These are phyloP conservation scores for Globisporangium ultimum DNA, from an alignment of 352 stramenopile genomes.

Conservation along the genomic window DNA sequence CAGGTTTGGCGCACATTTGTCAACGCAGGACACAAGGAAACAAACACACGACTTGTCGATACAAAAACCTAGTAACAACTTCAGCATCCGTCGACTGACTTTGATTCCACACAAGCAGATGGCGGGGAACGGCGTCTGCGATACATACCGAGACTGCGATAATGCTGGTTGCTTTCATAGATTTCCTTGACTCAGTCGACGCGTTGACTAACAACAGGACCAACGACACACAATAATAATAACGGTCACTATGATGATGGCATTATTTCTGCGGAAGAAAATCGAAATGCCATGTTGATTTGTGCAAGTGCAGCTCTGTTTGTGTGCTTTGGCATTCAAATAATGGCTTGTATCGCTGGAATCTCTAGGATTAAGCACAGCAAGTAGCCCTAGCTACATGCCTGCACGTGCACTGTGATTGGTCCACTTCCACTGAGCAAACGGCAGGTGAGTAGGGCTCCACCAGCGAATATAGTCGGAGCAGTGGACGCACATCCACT, in stretches of 20 bases:
- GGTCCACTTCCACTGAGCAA: background rate
- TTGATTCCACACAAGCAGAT: slow-evolving; percentile 5
- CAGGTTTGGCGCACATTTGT: too few species aligned
- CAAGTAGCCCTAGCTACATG: too few species aligned
- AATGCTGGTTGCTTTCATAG: background rate
- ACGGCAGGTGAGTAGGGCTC: background rate
- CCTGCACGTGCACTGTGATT: background rate
- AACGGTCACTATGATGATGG: too few species aligned
- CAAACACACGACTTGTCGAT: background rate
- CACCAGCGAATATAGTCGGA: background rate
- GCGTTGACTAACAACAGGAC: too few species aligned
- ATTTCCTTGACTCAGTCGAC: background rate
- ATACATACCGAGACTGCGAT: background rate
- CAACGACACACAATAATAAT: too few species aligned
- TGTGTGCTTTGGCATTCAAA: too few species aligned
- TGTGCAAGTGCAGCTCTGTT: too few species aligned
- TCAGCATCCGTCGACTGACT: too few species aligned
- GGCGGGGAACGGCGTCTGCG: background rate
- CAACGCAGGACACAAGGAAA: background rate
- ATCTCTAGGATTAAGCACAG: too few species aligned
- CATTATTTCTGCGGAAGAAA: too few species aligned
- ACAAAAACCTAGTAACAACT: background rate
- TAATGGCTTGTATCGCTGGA: too few species aligned
- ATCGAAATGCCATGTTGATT: too few species aligned
- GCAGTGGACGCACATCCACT: background rate